phyloP scores from a whole-genome alignment of 1,284 basidiomycete species.

The Moesziomyces sp. region DNA sequence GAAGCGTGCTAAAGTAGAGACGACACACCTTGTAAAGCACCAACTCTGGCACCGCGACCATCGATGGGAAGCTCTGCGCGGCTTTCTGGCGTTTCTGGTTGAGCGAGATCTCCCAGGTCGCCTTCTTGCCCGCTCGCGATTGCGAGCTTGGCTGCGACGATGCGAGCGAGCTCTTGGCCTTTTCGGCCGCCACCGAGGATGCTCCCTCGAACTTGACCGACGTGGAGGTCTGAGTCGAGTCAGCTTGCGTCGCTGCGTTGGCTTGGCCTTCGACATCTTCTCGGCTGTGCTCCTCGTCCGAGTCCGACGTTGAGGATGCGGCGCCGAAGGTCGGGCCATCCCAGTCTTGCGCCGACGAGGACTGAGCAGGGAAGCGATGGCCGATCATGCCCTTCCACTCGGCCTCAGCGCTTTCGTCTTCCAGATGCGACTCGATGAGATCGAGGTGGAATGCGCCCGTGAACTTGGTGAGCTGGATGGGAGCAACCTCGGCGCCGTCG shows the following conservation, averaged over 20 bases:
- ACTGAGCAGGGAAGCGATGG: slow-evolving; percentile 27
- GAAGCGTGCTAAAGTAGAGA: slow-evolving; percentile 48
- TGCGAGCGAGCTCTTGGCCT: slow-evolving; percentile 1
- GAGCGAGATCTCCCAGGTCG: slow-evolving; percentile 44
- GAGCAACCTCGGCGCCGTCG: slow-evolving; percentile 27
- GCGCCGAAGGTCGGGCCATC: slow-evolving; percentile 6
- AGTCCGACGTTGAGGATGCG: slow-evolving; percentile 9
- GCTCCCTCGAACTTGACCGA: slow-evolving; percentile 13
- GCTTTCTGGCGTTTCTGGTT: slow-evolving; percentile 43
- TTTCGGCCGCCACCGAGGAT: not conserved
- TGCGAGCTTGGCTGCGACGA: slow-evolving; percentile 14
- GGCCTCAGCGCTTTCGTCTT: slow-evolving; percentile 33
- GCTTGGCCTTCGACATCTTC: not conserved
- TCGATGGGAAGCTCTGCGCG: slow-evolving; percentile 42
- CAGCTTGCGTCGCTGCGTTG: not conserved
- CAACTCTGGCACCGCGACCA: slow-evolving; percentile 47
- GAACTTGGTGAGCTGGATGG: slow-evolving; percentile 38
- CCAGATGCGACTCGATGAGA: slow-evolving; percentile 40
- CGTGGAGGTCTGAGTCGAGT: not conserved
- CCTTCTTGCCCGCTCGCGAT: slow-evolving; percentile 23
- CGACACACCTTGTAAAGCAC: slow-evolving; percentile 51
- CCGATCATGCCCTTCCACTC: slow-evolving; percentile 37
- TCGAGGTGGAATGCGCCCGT: slow-evolving; percentile 44
- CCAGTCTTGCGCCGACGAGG: slow-evolving; percentile 14
- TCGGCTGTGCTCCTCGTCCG: slow-evolving; percentile 18